Evolutionary conservation across 176 grass and related monocot species (phyloP).

Genomic region (Avena insularis): DNA sequence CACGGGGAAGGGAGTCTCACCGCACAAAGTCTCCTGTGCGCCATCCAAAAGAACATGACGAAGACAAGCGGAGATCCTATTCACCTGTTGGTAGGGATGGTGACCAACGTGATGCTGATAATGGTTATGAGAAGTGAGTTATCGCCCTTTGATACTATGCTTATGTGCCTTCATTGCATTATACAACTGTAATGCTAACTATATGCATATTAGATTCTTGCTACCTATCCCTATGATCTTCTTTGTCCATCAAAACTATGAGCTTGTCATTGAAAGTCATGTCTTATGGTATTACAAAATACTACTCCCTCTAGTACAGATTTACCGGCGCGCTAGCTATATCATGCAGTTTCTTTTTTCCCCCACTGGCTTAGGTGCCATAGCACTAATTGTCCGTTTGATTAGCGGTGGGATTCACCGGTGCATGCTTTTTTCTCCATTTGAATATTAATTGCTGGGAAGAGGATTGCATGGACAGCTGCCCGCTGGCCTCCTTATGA

Average conservation of each 20-base stretch:
- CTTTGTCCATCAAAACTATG: neutral
- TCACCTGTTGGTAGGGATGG: slow-evolving; percentile 59
- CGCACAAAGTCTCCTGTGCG: slow-evolving; percentile 50
- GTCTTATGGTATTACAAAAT: neutral
- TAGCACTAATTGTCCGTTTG: too few species aligned
- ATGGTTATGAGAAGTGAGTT: slow-evolving; percentile 67
- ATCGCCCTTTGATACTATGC: neutral
- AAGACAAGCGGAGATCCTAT: slow-evolving; percentile 53
- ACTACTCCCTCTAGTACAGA: too few species aligned
- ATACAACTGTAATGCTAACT: neutral
- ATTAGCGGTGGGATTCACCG: too few species aligned
- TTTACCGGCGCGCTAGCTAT: too few species aligned
- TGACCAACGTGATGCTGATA: slow-evolving; percentile 48
- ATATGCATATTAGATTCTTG: neutral
- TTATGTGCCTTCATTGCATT: neutral
- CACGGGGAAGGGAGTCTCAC: slow-evolving; percentile 52
- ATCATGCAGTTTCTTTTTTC: too few species aligned
- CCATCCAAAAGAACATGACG: slow-evolving; percentile 54
- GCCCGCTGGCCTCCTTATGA: too few species aligned
- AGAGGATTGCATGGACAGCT: too few species aligned
- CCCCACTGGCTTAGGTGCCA: too few species aligned
- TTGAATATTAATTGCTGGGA: too few species aligned
- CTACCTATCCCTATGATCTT: neutral
- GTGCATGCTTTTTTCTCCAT: too few species aligned
- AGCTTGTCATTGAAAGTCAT: neutral